These are phyloP conservation scores for Cornus suecica DNA, from an alignment of 148 eudicot genomes.

Conservation along the genomic window DNA sequence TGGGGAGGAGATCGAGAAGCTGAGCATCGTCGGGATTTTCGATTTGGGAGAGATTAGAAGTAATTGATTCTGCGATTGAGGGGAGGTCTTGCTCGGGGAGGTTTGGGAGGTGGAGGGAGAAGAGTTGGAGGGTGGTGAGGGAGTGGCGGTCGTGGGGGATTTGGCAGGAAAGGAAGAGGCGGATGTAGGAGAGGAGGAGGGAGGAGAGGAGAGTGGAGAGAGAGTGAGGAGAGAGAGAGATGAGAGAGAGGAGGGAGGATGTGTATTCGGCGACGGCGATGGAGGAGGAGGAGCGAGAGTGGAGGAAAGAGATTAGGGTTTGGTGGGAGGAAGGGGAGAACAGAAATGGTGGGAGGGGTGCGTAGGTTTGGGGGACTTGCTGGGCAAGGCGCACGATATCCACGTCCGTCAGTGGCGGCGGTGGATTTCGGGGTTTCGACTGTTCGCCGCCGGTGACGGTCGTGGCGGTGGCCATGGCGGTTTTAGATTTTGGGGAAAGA, in stretches of 20 bases:
- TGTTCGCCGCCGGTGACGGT: not conserved
- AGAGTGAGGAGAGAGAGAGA: conserved; percentile 19
- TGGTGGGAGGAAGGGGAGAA: conserved; percentile 33
- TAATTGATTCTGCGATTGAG: conserved; percentile 27
- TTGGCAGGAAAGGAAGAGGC: conserved; percentile 34
- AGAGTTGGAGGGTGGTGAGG: conserved; percentile 30
- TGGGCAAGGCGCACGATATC: conserved; percentile 40
- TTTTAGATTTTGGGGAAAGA: not conserved
- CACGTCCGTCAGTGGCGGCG: conserved; percentile 27
- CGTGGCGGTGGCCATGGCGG: not conserved
- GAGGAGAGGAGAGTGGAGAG: conserved; percentile 27
- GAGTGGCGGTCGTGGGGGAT: conserved; percentile 40
- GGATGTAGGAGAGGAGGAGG: conserved; percentile 31
- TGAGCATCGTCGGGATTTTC: conserved; percentile 42
- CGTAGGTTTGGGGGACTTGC: conserved; percentile 10
- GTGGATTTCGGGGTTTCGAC: not conserved
- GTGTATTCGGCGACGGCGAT: conserved; percentile 33
- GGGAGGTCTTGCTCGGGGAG: conserved; percentile 16
- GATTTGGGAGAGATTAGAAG: conserved; percentile 20
- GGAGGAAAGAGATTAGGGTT: conserved; percentile 44
- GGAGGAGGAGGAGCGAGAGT: conserved; percentile 31
- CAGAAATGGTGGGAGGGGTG: conserved; percentile 26
- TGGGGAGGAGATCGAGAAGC: conserved; percentile 34
- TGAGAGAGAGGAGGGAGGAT: conserved; percentile 40
- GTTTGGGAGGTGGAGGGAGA: conserved; percentile 24